phyloP scores from a whole-genome alignment of 208 protist genomes.

The Kentomonas sorsogonicus region DNA sequence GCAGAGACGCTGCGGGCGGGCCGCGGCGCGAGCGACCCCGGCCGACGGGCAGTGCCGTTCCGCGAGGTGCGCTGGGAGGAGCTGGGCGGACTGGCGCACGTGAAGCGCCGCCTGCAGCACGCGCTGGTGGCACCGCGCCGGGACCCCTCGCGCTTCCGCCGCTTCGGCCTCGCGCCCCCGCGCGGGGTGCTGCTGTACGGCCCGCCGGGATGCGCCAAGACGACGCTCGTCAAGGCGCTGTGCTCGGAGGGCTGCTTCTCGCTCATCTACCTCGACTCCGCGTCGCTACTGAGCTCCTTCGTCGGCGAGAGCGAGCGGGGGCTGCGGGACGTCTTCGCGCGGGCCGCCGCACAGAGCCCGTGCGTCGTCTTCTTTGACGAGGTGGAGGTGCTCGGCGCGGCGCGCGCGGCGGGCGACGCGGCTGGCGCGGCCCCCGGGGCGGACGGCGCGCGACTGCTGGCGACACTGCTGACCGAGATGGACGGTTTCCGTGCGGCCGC shows the following conservation, averaged over 20 bases:
- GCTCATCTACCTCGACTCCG: conserved; percentile 85
- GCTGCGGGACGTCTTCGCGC: conserved; percentile 80
- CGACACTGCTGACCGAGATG: conserved; percentile 96
- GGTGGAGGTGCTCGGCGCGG: conserved; percentile 89
- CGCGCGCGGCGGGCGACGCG: conserved; percentile 23
- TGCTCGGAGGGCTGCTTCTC: conserved; percentile 71
- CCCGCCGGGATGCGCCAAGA: conserved; percentile 94
- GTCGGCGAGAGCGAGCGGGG: conserved; percentile 92
- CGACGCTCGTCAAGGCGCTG: conserved; percentile 83
- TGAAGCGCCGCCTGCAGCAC: conserved; percentile 98
- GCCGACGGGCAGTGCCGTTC: conserved; percentile 25
- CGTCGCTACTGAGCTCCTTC: conserved; percentile 87
- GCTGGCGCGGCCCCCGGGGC: conserved; percentile 15
- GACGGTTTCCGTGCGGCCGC: conserved; percentile 90
- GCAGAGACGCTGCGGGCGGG: conserved; percentile 47
- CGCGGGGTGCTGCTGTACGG: conserved; percentile 94
- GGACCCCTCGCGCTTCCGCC: conserved; percentile 97
- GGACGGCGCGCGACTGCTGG: conserved; percentile 86
- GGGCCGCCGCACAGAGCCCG: conserved; percentile 74
- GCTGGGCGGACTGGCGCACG: conserved; percentile 98
- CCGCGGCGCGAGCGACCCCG: conserved; percentile 7
- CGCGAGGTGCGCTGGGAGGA: conserved; percentile 94
- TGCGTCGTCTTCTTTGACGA: conserved; percentile 95
- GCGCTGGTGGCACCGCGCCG: conserved; percentile 98
- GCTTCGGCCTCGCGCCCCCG: conserved; percentile 96